Base-by-base conservation (phyloP, 768 basidiomycete species). In the Collybiopsis confluens region DNA sequence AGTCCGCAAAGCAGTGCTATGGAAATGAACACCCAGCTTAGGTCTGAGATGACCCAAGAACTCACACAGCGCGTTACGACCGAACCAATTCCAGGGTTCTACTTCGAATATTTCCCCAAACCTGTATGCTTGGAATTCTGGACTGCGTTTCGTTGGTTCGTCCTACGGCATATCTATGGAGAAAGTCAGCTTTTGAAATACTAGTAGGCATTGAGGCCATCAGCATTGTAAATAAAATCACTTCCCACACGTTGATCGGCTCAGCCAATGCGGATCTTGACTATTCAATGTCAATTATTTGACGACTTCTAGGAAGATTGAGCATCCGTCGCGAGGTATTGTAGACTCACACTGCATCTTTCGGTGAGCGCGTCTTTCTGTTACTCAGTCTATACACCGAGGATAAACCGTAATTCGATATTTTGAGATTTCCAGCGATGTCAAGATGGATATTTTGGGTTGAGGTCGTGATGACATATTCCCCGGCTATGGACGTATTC, bases 81-180 rank as follows among this genome's bases (percentile, higher is more conserved):
- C 69, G 44, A 98, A 79, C 8, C 82, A 72, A 48, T 73, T 80
- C 96, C 96, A 99, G 0, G 96, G 96, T 1, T 72, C 73, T 54
- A 90, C 81, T 4, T 77, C 65, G 59, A 91, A 85, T 53, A 95
- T 81, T 45, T 85, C 73, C 4, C 92, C 92, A 0, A 77, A 76
- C 1, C 88, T 62, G 65, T 90, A 99, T 9, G 80, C 79, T n/a
- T 69, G 65, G 61, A 81, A 99, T 67, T 98, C 97, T 1, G 82
- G 80, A 55, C 88, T 90, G n/a, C 74, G 73, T 1, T 66, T 61
- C 0, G 93, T 92, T 2, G 97, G 92, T 64, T 95, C 88, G 62
- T 98, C 97, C 97, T 97, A 98, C 2, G 97, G 97, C 0, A 96
- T 98, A 63, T 97, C 95, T 98, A 51, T 13, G n/a, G n/a, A n/a